phyloP scores from a whole-genome alignment of 2,329 filamentous ascomycete genomes.

The Xylaria sp. region DNA sequence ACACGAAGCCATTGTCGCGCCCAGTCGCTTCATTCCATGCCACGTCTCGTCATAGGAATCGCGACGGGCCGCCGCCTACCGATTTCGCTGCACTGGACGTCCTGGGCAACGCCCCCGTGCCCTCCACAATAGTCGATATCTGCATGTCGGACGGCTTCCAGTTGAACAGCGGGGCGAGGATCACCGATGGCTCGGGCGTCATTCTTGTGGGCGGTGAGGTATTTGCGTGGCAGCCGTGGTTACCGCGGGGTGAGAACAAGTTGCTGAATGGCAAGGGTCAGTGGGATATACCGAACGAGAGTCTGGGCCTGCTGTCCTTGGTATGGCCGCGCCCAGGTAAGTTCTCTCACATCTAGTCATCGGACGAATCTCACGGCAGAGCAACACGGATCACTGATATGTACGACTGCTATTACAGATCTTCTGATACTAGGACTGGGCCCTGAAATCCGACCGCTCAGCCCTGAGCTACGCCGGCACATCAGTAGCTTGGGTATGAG shows the following conservation, averaged over 20 bases:
- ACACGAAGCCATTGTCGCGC: constrained; percentile 15
- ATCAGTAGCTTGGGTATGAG: constrained; percentile 84
- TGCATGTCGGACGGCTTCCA: constrained; percentile 87
- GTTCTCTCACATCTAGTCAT: constrained; percentile 46
- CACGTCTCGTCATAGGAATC: constrained; percentile 32
- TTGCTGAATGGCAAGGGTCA: constrained; percentile 82
- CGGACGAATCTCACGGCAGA: constrained; percentile 3
- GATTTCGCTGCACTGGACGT: constrained; percentile 84
- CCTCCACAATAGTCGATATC: constrained; percentile 84
- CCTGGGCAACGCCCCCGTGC: constrained; percentile 77
- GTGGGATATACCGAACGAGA: constrained; percentile 77
- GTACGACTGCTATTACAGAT: constrained; percentile 62
- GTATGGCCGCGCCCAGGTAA: constrained; percentile 90
- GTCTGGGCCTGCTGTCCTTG: constrained; percentile 79
- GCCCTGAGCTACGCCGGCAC: constrained; percentile 75
- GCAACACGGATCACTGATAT: constrained; percentile 18
- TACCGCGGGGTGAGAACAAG: constrained; percentile 52
- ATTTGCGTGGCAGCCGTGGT: constrained; percentile 90
- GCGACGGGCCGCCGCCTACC: constrained; percentile 53
- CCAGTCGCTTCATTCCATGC: constrained; percentile 42
- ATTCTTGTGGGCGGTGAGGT: constrained; percentile 87
- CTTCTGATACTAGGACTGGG: constrained; percentile 91
- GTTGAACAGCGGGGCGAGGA: constrained; percentile 81
- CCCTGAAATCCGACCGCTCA: constrained; percentile 77
- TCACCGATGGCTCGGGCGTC: constrained; percentile 76